Base-by-base conservation (phyloP, 2,329 filamentous ascomycete genomes). In the Neopestalotiopsis sp. region DNA sequence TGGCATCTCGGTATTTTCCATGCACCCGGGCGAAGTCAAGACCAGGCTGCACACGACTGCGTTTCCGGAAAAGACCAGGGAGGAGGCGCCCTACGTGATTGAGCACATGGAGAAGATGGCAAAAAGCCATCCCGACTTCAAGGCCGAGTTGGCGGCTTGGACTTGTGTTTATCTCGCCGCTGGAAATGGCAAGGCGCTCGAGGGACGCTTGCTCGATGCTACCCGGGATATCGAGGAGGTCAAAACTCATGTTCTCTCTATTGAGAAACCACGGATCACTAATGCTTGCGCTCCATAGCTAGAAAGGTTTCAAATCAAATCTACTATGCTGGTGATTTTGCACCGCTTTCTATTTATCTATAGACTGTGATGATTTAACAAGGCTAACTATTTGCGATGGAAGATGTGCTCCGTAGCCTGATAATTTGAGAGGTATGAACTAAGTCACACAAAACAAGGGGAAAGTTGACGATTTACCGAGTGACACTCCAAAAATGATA, bases 61-160 rank as follows among this genome's bases (percentile, higher is more conserved):
- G 7, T 66, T 57, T 45, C 64, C 64, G 13, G 64, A 66, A n/a
- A 66, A 59, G 64, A 66, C 64, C 7, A 66, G 38, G 32, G n/a
- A 14, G 13, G 64, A 66, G 45, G 64, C 64, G 32, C 64, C 64
- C 9, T 66, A 66, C 34, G 64, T 66, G 45, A 40, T 66, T 32
- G 64, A 66, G 32, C 64, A 66, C 28, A 66, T 66, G 64, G 64
- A 57, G 12, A 56, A 66, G 64, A 66, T 66, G 45, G 64, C 45
- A 17, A 66, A 58, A 45, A 57, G 17, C 20, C 64, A 40, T 13
- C 64, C 64, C 49, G 45, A 66, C 30, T 66, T 66, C 64, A 58
- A 57, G 49, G 45, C 45, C 14, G 64, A 57, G 45, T 12, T 32
- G 24, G 42, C 64, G 28, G 64, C 64, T 12, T 66, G 64, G 64